Evolutionary conservation across 2,329 filamentous ascomycete species (phyloP).

Genomic region (Fusarium subglutinans): DNA sequence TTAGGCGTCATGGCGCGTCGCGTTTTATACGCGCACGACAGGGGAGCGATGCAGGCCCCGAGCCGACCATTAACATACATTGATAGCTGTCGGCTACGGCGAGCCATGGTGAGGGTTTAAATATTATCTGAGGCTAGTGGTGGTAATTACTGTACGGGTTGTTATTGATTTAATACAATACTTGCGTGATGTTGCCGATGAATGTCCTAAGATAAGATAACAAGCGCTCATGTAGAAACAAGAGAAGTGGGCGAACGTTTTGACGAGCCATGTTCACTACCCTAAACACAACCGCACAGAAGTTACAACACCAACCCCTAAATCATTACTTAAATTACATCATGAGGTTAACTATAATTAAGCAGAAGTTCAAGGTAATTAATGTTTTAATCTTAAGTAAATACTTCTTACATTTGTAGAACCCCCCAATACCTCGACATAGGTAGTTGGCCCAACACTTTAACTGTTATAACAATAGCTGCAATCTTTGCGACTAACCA

Average conservation of each 20-base stretch:
- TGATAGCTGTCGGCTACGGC: fast-evolving
- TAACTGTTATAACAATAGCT: fast-evolving
- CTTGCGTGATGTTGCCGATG: too few species aligned
- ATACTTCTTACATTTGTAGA: fast-evolving
- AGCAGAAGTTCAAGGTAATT: fast-evolving
- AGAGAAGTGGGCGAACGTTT: too few species aligned
- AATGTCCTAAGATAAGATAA: neutral
- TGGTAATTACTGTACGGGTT: too few species aligned
- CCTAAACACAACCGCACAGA: neutral
- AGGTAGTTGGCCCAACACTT: fast-evolving
- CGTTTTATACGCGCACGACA: neutral
- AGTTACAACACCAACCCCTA: neutral
- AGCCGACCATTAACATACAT: fast-evolving
- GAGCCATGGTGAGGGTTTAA: fast-evolving
- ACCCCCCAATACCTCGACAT: fast-evolving
- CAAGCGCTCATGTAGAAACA: too few species aligned
- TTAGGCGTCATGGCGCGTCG: fast-evolving
- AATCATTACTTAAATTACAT: neutral
- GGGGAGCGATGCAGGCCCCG: neutral
- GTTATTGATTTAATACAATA: fast-evolving
- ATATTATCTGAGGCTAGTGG: neutral
- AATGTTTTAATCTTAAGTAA: fast-evolving
- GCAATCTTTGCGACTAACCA: too few species aligned
- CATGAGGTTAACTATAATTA: fast-evolving
- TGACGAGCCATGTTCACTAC: neutral